Conservation (phyloP, 1,139 yeast genomes). For the Fermentozyma sake region DNA sequence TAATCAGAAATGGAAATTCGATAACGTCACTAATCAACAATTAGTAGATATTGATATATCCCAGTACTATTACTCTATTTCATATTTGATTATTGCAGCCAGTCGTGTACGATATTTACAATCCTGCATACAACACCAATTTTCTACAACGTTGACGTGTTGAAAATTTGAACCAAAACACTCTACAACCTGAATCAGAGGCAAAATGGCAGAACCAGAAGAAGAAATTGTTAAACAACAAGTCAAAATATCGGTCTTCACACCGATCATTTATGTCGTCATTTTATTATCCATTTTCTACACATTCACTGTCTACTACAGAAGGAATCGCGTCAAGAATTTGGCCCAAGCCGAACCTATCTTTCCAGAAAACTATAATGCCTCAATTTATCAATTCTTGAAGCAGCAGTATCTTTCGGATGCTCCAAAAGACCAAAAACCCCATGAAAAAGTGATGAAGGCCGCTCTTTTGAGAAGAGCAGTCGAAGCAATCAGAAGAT, state of each 20-base stretch:
- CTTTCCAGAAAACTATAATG: conserved; percentile 63
- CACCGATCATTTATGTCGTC: conserved; percentile 78
- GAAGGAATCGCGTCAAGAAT: conserved; percentile 53
- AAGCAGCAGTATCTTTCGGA: conserved; percentile 40
- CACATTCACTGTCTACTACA: conserved; percentile 68
- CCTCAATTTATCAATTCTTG: conserved; percentile 60
- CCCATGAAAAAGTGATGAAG: conserved; percentile 77
- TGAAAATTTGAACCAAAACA: background rate
- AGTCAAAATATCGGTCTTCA: conserved; percentile 66
- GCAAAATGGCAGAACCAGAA: conserved; percentile 25
- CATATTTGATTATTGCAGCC: too few relatives aligned
- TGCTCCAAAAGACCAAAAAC: conserved; percentile 41
- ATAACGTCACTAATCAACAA: too few relatives aligned
- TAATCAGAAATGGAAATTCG: too few relatives aligned
- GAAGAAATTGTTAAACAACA: conserved; percentile 19
- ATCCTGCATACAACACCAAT: too few relatives aligned
- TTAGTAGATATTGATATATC: too few relatives aligned
- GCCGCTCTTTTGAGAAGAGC: conserved; percentile 81
- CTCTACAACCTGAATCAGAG: background rate
- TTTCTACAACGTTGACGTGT: conserved; percentile 1
- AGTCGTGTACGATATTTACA: background rate
- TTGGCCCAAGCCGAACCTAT: conserved; percentile 61
- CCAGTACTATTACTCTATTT: too few relatives aligned
- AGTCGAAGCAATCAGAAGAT: conserved; percentile 64
- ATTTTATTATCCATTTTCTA: conserved; percentile 67